Evolutionary conservation across 208 protist species (phyloP), one percentile per base, ranked within the genome.

Genomic region (Endotrypanum monterogeii): DNA sequence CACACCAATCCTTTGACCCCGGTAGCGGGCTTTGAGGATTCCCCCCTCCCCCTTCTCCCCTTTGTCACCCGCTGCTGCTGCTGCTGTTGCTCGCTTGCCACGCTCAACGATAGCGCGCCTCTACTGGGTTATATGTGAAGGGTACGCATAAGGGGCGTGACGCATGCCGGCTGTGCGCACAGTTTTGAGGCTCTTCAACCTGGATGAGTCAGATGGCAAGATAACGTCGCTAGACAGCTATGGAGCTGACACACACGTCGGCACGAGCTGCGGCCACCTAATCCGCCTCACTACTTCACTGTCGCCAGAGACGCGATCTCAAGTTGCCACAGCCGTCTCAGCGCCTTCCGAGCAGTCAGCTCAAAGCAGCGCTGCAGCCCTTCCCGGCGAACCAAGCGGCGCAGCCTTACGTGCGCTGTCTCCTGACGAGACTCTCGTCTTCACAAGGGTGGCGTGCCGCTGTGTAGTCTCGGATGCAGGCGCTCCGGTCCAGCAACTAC

Each of bases 141-240:
- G 23, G 9, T 37, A 28, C 28, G 0, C 44, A 48, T 16, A 28
- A 5, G 7, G 1, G 9, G 7, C 70, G n/a, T 58, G 30, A 62
- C 58, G 62, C 7, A 96, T 94, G 92, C 63, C 75, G 20, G 84
- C 87, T 1, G 82, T 91, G 20, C 73, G 79, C 44, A 85, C 83
- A 41, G 44, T 94, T 16, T 66, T 88, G 67, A 84, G 87, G 51
- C 83, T 96, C 9, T 89, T 78, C 71, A 84, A 86, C 50, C 66
- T 94, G 23, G 75, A 87, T 12, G 60, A 76, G 28, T 75, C 85
- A 32, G 57, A 91, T 63, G 92, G 90, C 11, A 44, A 71, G 37
- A 88, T 93, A 25, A 89, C 89, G 7, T 85, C 92, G 2, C 85
- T 96, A 57, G 90, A 94, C 63, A 87, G 76, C 55, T 83, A 89